These are phyloP conservation scores for Penicillium fimorum DNA, from an alignment of 495 filamentous ascomycete genomes.

Conservation along the genomic window DNA sequence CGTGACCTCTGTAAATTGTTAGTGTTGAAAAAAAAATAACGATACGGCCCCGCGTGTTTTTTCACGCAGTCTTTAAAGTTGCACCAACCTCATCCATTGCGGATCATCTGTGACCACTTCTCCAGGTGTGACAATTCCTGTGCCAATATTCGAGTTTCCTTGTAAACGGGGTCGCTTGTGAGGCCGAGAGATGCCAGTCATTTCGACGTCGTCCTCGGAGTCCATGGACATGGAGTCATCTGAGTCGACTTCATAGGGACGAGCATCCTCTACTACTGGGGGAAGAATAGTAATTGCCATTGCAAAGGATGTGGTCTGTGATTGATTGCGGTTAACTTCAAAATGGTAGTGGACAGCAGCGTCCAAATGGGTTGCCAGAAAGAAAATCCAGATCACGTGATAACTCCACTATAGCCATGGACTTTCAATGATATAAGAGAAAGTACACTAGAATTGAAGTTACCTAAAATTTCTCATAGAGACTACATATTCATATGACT, in stretches of 20 bases:
- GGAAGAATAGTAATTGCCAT: conserved; percentile 85
- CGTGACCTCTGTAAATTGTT: conserved; percentile 63
- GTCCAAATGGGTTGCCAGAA: neutral
- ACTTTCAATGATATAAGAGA: neutral
- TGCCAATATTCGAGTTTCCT: conserved; percentile 28
- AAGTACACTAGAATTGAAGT: neutral
- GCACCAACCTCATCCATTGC: conserved; percentile 88
- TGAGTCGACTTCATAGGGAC: conserved; percentile 30
- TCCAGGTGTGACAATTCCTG: conserved; percentile 79
- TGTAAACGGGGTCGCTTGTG: conserved; percentile 40
- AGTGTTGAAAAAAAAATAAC: conserved; percentile 11
- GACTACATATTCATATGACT: neutral
- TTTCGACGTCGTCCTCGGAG: conserved; percentile 62
- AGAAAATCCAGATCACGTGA: conserved; percentile 11
- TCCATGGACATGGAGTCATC: conserved; percentile 52
- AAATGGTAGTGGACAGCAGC: neutral
- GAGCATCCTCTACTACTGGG: conserved; percentile 50
- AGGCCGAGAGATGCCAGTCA: conserved; percentile 41
- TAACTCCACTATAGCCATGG: neutral
- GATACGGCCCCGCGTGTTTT: conserved; percentile 1
- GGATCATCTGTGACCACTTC: conserved; percentile 84
- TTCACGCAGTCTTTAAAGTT: neutral
- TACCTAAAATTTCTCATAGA: neutral
- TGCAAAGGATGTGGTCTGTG: neutral
- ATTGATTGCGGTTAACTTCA: neutral